Conservation (phyloP, 257 asterid genomes). For the Capsicum pubescens region DNA sequence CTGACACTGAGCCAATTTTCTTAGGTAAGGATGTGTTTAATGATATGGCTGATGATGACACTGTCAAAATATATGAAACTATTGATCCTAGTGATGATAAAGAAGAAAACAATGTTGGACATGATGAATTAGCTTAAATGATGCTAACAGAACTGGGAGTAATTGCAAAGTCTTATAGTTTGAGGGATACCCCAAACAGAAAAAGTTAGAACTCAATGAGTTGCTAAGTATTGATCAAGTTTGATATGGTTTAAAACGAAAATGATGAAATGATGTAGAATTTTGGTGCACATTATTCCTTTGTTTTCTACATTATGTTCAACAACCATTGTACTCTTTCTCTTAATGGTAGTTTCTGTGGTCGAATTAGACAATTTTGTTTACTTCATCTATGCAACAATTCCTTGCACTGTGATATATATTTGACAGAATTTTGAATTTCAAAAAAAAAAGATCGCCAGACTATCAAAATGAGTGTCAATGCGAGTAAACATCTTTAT, state of each 20-base stretch:
- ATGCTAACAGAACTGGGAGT: slow-evolving; percentile 67
- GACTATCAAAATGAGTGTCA: no score
- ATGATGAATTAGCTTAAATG: slow-evolving; percentile 45
- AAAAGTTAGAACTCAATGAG: slow-evolving; percentile 59
- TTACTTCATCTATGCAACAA: background rate
- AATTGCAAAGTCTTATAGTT: slow-evolving; percentile 69
- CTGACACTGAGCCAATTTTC: slow-evolving; percentile 29
- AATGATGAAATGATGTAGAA: background rate
- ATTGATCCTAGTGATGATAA: slow-evolving; percentile 35
- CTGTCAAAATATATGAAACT: slow-evolving; percentile 39
- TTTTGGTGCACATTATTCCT: slow-evolving; percentile 24
- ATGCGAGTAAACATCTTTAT: no score
- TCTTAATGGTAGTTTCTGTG: slow-evolving; percentile 5
- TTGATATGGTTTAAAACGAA: slow-evolving; percentile 28
- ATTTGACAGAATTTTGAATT: background rate
- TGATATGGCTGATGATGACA: slow-evolving; percentile 48
- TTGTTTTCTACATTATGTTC: slow-evolving; percentile 3
- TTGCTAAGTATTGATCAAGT: slow-evolving; percentile 41
- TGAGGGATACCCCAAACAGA: slow-evolving; percentile 71
- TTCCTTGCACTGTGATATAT: background rate
- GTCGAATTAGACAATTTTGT: slow-evolving; percentile 7
- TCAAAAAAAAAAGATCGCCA: no score
- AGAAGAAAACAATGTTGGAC: slow-evolving; percentile 36
- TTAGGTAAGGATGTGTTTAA: slow-evolving; percentile 45
- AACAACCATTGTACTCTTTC: background rate